Evolutionary conservation across 352 stramenopile species (phyloP), one percentile per base, ranked within the genome.

Genomic region (Pythium aphanidermatum): DNA sequence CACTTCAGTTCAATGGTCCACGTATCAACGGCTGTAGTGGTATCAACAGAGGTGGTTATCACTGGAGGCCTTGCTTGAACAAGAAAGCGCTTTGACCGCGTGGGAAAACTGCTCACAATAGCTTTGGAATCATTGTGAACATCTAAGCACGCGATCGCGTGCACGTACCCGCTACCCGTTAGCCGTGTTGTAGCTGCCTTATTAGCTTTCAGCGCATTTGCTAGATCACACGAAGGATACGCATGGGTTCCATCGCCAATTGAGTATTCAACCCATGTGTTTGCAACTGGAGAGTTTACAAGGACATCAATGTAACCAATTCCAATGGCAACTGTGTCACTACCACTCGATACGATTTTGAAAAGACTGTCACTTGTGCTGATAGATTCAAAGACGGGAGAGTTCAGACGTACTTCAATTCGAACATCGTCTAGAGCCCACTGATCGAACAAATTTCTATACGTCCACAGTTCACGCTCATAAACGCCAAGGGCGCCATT

Each of bases 401-500:
- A 56, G 28, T 70, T 61, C 30, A 86, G 51, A 4, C 76, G 67
- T 14, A 80, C 71, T 53, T 82, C 70, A 2, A 89, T 47, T 0
- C 46, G 46, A 5, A 89, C 68, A 14, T 82, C 44, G 42, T 89
- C 77, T 2, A 86, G 51, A 0, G 74, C 70, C 74, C 77, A 86
- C 55, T 89, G 77, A 26, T 89, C 77, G 37, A 86, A 86, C 17
- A 89, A 53, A 33, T 89, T 89, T 1, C 69, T 65, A 51, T 83
- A 78, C 8, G 42, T 63, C 73, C 76, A 88, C 2, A 78, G 51
- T 23, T 79, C 67, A 0, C 50, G 64, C 32, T 83, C 76, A 2
- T 54, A 21, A 1, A 49, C 8, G 2, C 67, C 66, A 23, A 82
- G 30, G n/a, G 46, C 37, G 1, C 68, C 65, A 29, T 63, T 52